These are phyloP conservation scores for Fraxinus cuspidata DNA, from an alignment of 257 asterid species.

Conservation along the genomic window DNA sequence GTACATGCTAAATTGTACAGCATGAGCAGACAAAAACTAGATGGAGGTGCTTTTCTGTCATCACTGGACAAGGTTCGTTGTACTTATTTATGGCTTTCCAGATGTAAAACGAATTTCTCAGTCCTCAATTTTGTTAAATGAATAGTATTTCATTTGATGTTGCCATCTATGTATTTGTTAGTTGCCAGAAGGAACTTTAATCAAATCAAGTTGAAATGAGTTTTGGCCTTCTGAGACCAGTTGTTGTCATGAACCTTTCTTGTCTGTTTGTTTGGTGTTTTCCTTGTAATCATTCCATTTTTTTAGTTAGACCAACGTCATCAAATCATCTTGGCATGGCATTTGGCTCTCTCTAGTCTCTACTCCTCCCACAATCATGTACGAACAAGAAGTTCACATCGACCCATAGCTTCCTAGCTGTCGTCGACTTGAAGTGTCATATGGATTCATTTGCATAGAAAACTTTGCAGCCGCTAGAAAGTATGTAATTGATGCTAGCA, in stretches of 20 bases:
- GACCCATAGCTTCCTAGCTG: not conserved
- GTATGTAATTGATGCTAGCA: too few species aligned
- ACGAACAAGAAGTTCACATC: not conserved
- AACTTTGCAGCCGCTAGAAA: too few species aligned
- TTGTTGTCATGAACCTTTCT: not conserved
- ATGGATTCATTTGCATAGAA: too few species aligned
- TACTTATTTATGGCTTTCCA: conserved; percentile 2
- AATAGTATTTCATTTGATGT: not conserved
- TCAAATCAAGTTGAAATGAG: not conserved
- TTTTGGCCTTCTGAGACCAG: not conserved
- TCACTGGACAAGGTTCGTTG: conserved; percentile 9
- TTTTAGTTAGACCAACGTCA: not conserved
- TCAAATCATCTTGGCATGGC: not conserved
- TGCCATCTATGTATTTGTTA: not conserved
- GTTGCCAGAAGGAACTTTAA: not conserved
- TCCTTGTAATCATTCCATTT: not conserved
- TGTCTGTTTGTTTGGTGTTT: not conserved
- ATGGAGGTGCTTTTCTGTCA: conserved; percentile 27
- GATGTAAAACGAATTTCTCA: conserved; percentile 16
- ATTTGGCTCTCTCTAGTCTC: not conserved
- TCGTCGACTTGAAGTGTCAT: too few species aligned
- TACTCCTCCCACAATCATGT: too few species aligned
- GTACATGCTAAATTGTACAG: conserved; percentile 7
- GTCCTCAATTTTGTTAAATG: not conserved
- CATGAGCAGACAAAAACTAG: conserved; percentile 19